Conservation (phyloP, 2,329 filamentous ascomycete species). For the Ambrosiella beaveri region DNA sequence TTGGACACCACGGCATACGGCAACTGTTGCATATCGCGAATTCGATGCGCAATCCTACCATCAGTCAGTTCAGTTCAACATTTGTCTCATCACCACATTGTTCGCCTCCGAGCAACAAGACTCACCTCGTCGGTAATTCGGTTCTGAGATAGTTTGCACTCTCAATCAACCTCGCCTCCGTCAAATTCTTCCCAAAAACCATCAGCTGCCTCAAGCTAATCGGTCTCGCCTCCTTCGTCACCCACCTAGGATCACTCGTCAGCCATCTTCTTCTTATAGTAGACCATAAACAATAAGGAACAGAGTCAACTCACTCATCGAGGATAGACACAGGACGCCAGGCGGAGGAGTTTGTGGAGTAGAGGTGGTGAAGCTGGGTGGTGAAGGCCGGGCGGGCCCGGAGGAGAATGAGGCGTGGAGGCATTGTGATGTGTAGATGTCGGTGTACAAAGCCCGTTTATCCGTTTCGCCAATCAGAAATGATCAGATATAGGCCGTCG, state of each 20-base stretch:
- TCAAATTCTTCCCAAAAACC: conserved; percentile 88
- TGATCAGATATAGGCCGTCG: too few species aligned
- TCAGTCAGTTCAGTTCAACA: not conserved
- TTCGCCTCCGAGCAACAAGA: not conserved
- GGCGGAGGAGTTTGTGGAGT: conserved; percentile 21
- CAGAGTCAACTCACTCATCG: conserved; percentile 36
- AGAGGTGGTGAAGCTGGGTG: not conserved
- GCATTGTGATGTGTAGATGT: too few species aligned
- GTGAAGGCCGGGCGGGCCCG: too few species aligned
- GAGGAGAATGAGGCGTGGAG: too few species aligned
- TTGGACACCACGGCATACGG: conserved; percentile 97
- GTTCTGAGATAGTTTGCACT: conserved; percentile 96
- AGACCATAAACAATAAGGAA: not conserved
- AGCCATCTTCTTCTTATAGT: conserved; percentile 13
- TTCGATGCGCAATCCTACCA: conserved; percentile 67
- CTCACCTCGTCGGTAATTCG: conserved; percentile 69
- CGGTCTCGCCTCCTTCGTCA: conserved; percentile 78
- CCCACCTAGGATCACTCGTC: conserved; percentile 48
- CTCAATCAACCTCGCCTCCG: conserved; percentile 73
- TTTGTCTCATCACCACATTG: not conserved
- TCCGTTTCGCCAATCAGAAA: too few species aligned
- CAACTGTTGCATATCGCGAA: conserved; percentile 92
- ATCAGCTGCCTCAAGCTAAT: conserved; percentile 93
- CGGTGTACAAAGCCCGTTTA: too few species aligned
- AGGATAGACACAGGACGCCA: conserved; percentile 48